Evolutionary conservation across 768 basidiomycete species (phyloP).

Genomic region (Jaapia argillacea): DNA sequence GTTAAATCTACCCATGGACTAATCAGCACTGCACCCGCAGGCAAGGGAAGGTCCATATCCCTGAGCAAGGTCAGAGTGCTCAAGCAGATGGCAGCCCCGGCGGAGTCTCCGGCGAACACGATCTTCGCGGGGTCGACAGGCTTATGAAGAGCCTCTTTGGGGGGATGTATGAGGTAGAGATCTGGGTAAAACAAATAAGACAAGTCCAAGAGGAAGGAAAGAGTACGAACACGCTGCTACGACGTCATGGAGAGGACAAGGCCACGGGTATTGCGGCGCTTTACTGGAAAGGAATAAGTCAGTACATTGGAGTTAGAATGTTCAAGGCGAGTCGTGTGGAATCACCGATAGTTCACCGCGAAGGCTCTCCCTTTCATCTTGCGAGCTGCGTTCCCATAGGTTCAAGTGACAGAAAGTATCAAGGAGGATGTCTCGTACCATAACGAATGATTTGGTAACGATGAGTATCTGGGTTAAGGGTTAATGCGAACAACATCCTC

Average conservation of each 20-base stretch:
- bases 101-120: constrained; percentile 72
- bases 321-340: too few relatives aligned
- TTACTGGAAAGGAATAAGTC: too few relatives aligned
- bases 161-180: constrained; percentile 66
- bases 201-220: background rate
- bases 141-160: constrained; percentile 49
- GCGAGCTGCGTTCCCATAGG: constrained; percentile 33
- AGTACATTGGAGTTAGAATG: too few relatives aligned
- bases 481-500: constrained; percentile 1
- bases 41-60: constrained; percentile 59
- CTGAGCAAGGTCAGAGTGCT: constrained; percentile 53
- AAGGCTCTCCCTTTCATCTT: constrained; percentile 67
- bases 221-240: constrained; percentile 53
- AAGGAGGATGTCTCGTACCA: constrained; percentile 21
- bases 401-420: constrained; percentile 12
- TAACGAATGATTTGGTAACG: constrained; percentile 51
- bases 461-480: constrained; percentile 35
- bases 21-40: constrained; percentile 70
- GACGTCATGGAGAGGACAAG: constrained; percentile 66
- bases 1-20: constrained; percentile 85
- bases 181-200: constrained; percentile 25
- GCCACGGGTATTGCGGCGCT: constrained; percentile 82
- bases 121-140: constrained; percentile 58
- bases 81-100: constrained; percentile 61
- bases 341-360: constrained; percentile 42